Base-by-base conservation (phyloP, 2,329 filamentous ascomycete species). In the Fusarium kyushuense region DNA sequence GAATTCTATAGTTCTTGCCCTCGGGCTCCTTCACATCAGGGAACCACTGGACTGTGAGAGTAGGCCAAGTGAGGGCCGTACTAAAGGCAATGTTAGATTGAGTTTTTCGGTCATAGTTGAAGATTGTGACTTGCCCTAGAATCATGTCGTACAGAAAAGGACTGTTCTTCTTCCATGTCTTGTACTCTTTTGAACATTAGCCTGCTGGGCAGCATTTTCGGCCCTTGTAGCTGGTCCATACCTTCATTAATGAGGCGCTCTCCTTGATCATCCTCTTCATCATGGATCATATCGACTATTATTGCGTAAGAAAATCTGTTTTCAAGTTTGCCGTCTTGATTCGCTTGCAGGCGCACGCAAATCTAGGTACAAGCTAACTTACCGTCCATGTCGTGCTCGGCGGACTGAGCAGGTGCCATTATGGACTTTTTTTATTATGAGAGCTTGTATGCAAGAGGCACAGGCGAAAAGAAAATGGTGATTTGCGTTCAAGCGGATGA, bases 81-180 rank as follows among this genome's bases (percentile, higher is more conserved):
- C 94, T 69, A 46, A 12, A 29, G 36, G 42, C 38, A 14, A 56
- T 21, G 41, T 47, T 40, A 69, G 52, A 38, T 25, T 54, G 19
- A 53, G 52, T 25, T 43, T 35, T 25, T 53, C 40, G 38, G 21
- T 16, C 14, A 27, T 12, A 14, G 43, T 2, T 54, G 49, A 42
- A 25, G 35, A 33, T n/a, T 56, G n/a, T 41, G 14, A 47, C 63
- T 70, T 79, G 90, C 89, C 90, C 94, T 68, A 98, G 86, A 70
- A 99, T 96, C 89, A 97, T 93, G 79, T 99, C 96, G 80, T 99
- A 99, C 74, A 99, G 91, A 77, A 98, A 98, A 5, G 96, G 94
- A 70, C 92, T 93, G 81, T 99, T 99, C 85, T 99, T 99, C 86
- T 99, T 99, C 96, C 96, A 99, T 71, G 95, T 97, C 80, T 99